phyloP scores from a whole-genome alignment of 441 rosid species.

The Mallotus japonicus region DNA sequence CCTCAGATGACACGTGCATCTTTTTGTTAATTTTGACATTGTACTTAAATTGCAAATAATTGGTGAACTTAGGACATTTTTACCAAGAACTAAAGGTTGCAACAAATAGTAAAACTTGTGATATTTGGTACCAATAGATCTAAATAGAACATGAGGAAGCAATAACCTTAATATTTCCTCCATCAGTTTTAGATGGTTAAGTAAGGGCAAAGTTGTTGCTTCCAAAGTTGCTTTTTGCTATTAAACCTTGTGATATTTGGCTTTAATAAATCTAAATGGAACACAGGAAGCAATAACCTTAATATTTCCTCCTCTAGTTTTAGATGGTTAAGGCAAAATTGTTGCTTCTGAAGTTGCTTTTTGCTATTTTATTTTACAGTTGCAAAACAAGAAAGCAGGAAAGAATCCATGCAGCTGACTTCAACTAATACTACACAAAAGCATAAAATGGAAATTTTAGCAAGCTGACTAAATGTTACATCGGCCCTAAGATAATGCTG shows the following conservation, averaged over 20 bases:
- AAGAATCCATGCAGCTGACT: background rate
- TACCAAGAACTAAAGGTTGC: no score
- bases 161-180: background rate
- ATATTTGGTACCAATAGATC: no score
- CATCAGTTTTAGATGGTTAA: background rate
- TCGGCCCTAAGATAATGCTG: background rate
- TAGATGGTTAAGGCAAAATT: no score
- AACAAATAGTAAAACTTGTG: no score
- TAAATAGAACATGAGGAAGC: no score
- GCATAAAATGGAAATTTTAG: background rate
- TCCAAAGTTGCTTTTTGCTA: background rate
- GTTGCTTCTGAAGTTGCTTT: background rate
- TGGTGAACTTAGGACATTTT: no score
- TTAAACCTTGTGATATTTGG: no score
- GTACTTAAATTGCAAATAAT: no score
- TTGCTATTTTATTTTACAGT: background rate
- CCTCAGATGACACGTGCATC: no score
- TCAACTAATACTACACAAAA: background rate
- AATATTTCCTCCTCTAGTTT: background rate
- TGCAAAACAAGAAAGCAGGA: no score
- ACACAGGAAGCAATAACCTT: background rate
- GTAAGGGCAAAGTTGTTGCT: background rate
- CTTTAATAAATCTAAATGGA: no score
- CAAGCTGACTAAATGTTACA: background rate
- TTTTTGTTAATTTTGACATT: no score